Evolutionary conservation across 768 basidiomycete genomes (phyloP).

Genomic region (Cubamyces sp.): DNA sequence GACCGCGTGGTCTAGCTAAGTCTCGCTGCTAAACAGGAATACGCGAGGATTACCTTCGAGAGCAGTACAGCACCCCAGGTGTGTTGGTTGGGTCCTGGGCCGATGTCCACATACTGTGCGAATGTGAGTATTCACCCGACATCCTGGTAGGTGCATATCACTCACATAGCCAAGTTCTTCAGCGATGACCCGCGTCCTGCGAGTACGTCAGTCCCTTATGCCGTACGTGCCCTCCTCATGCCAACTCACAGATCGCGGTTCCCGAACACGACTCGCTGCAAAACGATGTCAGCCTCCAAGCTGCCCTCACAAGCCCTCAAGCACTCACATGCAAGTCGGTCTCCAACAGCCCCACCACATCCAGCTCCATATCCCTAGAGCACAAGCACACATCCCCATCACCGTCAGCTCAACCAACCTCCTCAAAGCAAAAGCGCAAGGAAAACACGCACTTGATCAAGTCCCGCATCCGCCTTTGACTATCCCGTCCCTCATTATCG

Average conservation of each 20-base stretch:
- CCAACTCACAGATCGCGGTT: constrained; percentile 76
- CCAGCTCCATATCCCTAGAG: constrained; percentile 77
- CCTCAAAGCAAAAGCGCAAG: neutral
- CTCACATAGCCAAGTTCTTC: constrained; percentile 84
- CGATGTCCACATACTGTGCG: constrained; percentile 79
- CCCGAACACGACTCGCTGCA: constrained; percentile 73
- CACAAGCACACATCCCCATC: neutral
- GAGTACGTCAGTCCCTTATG: neutral
- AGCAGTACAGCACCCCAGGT: constrained; percentile 88
- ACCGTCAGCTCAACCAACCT: neutral
- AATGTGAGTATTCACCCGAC: neutral
- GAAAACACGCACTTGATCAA: constrained; percentile 39
- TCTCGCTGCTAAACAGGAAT: neutral
- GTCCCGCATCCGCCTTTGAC: constrained; percentile 67
- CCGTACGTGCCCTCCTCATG: neutral
- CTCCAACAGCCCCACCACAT: constrained; percentile 84
- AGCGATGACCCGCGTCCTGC: constrained; percentile 72
- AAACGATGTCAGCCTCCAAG: neutral
- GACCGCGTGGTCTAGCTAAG: neutral
- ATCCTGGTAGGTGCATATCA: constrained; percentile 9
- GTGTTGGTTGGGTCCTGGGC: constrained; percentile 85
- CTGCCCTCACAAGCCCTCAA: neutral
- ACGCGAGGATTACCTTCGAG: constrained; percentile 58
- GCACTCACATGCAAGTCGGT: constrained; percentile 79
- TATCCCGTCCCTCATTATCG: constrained; percentile 74